phyloP scores from a whole-genome alignment of 176 grass and related monocot species.

The Cenchrus americanus region DNA sequence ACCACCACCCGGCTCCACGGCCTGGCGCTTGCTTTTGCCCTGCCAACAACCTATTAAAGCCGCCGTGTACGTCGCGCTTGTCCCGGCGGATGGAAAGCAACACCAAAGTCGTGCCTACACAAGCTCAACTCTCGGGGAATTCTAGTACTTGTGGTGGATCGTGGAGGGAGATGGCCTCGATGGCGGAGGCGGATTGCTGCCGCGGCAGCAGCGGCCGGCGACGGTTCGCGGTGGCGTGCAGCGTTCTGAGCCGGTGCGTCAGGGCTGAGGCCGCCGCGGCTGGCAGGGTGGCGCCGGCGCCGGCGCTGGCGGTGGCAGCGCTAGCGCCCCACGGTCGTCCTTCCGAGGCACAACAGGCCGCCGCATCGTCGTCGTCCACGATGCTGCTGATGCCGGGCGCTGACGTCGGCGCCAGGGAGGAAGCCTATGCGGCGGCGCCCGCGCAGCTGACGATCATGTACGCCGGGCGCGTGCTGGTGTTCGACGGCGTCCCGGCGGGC shows the following conservation, averaged over 20 bases:
- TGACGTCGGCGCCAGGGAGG: background rate
- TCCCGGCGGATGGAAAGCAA: background rate
- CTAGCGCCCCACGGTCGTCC: background rate
- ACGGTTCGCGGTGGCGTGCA: constrained; percentile 50
- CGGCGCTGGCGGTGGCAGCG: too few species aligned
- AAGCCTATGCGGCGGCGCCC: background rate
- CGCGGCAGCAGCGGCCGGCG: background rate
- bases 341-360: too few species aligned
- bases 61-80: background rate
- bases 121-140: background rate
- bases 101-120: background rate
- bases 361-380: background rate
- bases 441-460: constrained; percentile 59
- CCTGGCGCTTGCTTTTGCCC: too few species aligned
- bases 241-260: constrained; percentile 57
- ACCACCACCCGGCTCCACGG: background rate
- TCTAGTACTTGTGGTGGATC: background rate
- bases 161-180: background rate
- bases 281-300: background rate
- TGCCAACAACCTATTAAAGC: background rate
- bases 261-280: constrained; percentile 17
- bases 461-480: constrained; percentile 55
- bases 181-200: background rate
- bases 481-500: constrained; percentile 51
- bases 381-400: constrained; percentile 37